A percentile compares a stretch with the other conserved stretches of the same genome.
These are phyloP conservation scores for Mycena maculata DNA, from an alignment of 768 basidiomycete genomes.

Conservation along the genomic window DNA sequence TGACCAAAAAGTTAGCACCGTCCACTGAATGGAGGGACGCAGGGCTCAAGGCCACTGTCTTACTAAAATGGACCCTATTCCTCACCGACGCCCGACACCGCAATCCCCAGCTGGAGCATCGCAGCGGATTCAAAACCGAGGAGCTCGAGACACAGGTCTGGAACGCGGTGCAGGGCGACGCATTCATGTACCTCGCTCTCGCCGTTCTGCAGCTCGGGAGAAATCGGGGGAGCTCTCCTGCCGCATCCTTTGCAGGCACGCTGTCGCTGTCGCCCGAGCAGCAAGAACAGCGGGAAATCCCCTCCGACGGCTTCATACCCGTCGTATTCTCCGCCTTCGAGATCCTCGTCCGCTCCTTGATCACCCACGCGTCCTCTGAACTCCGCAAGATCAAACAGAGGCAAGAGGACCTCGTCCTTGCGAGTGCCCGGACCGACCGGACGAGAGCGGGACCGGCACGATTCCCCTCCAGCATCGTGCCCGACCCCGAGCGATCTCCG, in stretches of 20 bases:
- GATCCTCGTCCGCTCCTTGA: conserved; percentile 73
- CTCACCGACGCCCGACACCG: conserved; percentile 80
- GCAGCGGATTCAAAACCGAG: conserved; percentile 76
- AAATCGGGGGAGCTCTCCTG: conserved; percentile 49
- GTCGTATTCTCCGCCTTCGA: conserved; percentile 74
- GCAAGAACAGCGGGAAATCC: conserved; percentile 58
- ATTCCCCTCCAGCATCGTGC: conserved; percentile 54
- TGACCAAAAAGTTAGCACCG: conserved; percentile 68
- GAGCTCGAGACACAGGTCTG: conserved; percentile 85
- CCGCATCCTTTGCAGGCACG: conserved; percentile 50
- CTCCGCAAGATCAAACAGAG: conserved; percentile 88
- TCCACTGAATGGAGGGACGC: conserved; percentile 73
- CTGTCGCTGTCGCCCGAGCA: conserved; percentile 51
- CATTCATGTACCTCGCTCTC: conserved; percentile 78
- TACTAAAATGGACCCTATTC: conserved; percentile 92
- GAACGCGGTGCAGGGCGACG: conserved; percentile 86
- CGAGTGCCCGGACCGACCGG: conserved; percentile 73
- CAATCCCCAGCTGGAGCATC: conserved; percentile 72
- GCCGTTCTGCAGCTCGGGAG: conserved; percentile 68
- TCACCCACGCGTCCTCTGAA: conserved; percentile 83
- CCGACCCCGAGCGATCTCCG: conserved; percentile 53
- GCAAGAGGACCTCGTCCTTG: conserved; percentile 86
- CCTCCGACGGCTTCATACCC: conserved; percentile 64
- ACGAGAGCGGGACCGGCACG: conserved; percentile 62
- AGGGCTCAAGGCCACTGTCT: conserved; percentile 75